Conservation (phyloP, 1,284 basidiomycete species). For the Moesziomyces antarcticus region DNA sequence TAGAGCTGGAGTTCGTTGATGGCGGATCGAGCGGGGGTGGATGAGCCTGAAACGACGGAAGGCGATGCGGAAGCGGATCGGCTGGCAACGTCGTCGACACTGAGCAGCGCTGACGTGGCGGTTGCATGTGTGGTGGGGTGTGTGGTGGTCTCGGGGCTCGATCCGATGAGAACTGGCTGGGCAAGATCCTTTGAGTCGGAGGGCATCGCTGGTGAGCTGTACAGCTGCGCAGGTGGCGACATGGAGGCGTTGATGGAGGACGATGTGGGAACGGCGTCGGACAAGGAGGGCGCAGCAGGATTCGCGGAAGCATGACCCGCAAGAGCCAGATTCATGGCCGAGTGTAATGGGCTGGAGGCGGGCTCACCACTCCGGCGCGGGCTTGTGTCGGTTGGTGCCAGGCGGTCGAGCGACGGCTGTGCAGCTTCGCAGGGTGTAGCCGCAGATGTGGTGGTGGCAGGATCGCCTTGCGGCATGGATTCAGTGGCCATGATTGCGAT, state of each 20-base stretch:
- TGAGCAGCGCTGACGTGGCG: conserved; percentile 19
- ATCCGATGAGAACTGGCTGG: conserved; percentile 26
- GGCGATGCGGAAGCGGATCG: conserved; percentile 27
- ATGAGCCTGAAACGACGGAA: conserved; percentile 34
- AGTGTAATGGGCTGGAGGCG: conserved; percentile 2
- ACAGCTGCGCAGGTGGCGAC: conserved; percentile 15
- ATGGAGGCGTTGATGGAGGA: background rate
- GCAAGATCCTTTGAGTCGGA: conserved; percentile 34
- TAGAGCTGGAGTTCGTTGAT: conserved; percentile 41
- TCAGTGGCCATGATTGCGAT: background rate
- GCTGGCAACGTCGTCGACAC: conserved; percentile 12
- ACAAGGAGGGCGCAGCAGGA: conserved; percentile 5
- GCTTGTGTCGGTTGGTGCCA: background rate
- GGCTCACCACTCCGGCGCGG: background rate
- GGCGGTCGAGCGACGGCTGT: background rate
- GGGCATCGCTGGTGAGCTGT: conserved; percentile 33
- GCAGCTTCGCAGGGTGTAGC: background rate
- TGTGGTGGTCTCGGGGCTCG: conserved; percentile 4
- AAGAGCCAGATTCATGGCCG: conserved; percentile 31
- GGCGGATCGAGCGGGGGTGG: conserved; percentile 29
- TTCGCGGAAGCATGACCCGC: conserved; percentile 22
- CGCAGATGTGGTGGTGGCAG: no score
- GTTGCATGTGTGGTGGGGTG: background rate
- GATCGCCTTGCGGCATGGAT: background rate
- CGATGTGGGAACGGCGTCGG: background rate